Evolutionary conservation across 2,329 filamentous ascomycete species (phyloP).

Genomic region (Ilyonectria robusta): DNA sequence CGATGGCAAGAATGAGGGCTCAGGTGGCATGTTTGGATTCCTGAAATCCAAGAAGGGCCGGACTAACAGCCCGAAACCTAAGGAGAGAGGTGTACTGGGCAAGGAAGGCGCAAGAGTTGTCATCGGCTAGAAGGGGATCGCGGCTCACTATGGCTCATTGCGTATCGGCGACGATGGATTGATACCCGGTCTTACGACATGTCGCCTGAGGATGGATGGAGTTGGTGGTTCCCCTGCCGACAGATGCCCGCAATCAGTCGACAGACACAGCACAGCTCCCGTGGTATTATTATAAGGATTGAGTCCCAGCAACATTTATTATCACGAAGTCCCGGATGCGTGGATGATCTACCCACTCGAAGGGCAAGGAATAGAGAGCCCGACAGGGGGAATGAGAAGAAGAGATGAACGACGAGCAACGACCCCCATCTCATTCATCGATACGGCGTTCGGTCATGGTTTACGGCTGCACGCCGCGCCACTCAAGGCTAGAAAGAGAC

Average conservation of each 20-base stretch:
- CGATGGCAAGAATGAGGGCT: constrained; percentile 68
- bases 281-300: constrained; percentile 18
- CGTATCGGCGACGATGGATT: constrained; percentile 31
- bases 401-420: constrained; percentile 42
- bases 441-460: constrained; percentile 42
- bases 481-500: constrained; percentile 36
- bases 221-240: constrained; percentile 16
- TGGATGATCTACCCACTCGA: constrained; percentile 25
- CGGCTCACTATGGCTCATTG: constrained; percentile 36
- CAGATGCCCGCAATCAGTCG: constrained; percentile 20
- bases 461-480: constrained; percentile 40
- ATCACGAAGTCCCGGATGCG: constrained; percentile 19
- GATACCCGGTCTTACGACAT: constrained; percentile 30
- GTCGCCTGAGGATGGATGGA: constrained; percentile 22
- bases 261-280: constrained; percentile 23
- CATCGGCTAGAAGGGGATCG: constrained; percentile 68
- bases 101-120: constrained; percentile 93
- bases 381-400: constrained; percentile 18
- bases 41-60: constrained; percentile 90
- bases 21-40: constrained; percentile 92
- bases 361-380: constrained; percentile 23
- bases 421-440: constrained; percentile 42
- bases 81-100: constrained; percentile 91
- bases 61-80: constrained; percentile 93
- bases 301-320: constrained; percentile 14